These are phyloP conservation scores for Neurospora sp. DNA, from an alignment of 495 filamentous ascomycete genomes.

Conservation along the genomic window DNA sequence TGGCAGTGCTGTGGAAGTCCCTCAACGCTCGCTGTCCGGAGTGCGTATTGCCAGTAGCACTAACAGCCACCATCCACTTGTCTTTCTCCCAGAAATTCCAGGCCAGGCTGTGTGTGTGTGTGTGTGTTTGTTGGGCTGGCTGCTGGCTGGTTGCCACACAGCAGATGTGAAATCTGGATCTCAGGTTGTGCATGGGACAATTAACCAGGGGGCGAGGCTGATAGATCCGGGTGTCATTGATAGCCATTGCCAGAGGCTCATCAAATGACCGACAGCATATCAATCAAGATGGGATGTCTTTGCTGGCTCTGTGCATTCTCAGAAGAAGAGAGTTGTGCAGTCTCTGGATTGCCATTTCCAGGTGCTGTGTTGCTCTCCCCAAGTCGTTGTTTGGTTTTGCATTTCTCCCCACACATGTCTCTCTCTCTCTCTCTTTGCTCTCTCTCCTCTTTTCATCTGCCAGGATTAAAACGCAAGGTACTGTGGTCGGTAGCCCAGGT, in stretches of 20 bases:
- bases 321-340: neutral
- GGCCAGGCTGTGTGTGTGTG: neutral
- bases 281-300: conserved; percentile 7
- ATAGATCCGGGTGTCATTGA: conserved; percentile 13
- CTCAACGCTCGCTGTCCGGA: neutral
- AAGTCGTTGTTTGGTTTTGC: conserved; percentile 1
- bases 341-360: neutral
- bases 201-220: conserved; percentile 16
- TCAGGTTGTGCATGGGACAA: conserved; percentile 13
- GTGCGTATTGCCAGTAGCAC: neutral
- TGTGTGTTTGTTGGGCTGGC: neutral
- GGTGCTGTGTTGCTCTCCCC: neutral
- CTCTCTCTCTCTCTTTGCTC: conserved; percentile 8
- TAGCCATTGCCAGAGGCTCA: conserved; percentile 15
- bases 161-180: conserved; percentile 5
- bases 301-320: neutral
- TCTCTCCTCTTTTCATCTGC: conserved; percentile 1
- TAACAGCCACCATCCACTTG: neutral
- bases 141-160: neutral
- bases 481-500: conserved; percentile 4
- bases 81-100: neutral
- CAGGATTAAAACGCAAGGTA: conserved; percentile 10
- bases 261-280: conserved; percentile 5
- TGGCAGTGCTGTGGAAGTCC: neutral
- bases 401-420: conserved; percentile 6